phyloP scores from a whole-genome alignment of 164 flowering plant species.

The Vitis amurensis region DNA sequence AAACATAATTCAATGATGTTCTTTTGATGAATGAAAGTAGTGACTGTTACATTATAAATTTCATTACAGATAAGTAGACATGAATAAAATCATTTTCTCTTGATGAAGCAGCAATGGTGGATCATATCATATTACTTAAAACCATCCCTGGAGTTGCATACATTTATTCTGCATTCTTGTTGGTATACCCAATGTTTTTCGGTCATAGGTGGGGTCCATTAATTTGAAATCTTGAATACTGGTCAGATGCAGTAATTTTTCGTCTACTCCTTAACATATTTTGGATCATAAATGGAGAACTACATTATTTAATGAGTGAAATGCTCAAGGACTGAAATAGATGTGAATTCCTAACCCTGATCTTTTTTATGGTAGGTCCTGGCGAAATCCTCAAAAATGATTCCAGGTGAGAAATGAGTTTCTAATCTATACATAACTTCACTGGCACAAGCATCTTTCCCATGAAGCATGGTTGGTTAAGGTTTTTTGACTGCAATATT shows the following conservation, averaged over 20 bases:
- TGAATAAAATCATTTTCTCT: too few species aligned
- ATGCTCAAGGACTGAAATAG: neutral
- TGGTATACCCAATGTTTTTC: too few species aligned
- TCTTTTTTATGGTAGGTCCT: constrained; percentile 60
- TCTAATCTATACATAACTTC: neutral
- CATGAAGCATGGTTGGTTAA: neutral
- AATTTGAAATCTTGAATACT: neutral
- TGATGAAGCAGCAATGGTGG: too few species aligned
- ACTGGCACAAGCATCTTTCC: neutral
- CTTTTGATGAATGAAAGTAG: neutral
- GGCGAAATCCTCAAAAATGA: constrained; percentile 99
- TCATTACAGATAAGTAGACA: too few species aligned
- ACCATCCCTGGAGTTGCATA: too few species aligned
- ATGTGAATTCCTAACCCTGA: neutral
- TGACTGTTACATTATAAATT: neutral
- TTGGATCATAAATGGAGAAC: neutral
- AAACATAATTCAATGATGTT: neutral
- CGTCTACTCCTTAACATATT: neutral
- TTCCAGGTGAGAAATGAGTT: constrained; percentile 71
- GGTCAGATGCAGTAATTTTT: neutral
- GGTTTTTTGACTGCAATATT: neutral
- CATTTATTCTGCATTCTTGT: too few species aligned
- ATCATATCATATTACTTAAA: too few species aligned
- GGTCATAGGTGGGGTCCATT: neutral
- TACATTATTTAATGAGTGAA: neutral